Evolutionary conservation across 768 basidiomycete genomes (phyloP).

Genomic region (Ramaria sp.): DNA sequence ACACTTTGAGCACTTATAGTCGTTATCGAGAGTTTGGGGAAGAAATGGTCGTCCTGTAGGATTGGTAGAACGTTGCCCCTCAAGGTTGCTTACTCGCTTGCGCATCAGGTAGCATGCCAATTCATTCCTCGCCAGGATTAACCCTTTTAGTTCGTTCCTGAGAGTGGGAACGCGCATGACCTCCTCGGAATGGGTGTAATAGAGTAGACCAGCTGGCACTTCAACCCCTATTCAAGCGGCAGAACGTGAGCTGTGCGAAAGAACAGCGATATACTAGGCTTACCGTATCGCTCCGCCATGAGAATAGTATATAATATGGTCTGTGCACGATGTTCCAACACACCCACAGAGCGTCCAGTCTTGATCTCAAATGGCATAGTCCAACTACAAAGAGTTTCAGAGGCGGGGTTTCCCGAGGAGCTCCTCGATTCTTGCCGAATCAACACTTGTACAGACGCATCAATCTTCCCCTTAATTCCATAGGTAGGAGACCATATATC

Average conservation of each 20-base stretch:
- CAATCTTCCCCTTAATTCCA: slow-evolving; percentile 92
- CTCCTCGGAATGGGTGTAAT: slow-evolving; percentile 88
- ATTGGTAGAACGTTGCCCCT: neutral
- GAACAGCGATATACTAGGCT: slow-evolving; percentile 8
- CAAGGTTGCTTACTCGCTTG: slow-evolving; percentile 20
- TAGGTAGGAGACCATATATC: slow-evolving; percentile 96
- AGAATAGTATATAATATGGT: slow-evolving; percentile 95
- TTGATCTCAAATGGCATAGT: slow-evolving; percentile 90
- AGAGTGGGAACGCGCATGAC: slow-evolving; percentile 73
- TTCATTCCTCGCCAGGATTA: slow-evolving; percentile 77
- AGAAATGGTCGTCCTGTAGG: slow-evolving; percentile 42
- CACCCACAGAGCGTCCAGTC: slow-evolving; percentile 69
- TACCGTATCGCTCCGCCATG: slow-evolving; percentile 76
- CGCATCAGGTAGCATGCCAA: slow-evolving; percentile 69
- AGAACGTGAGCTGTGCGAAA: neutral
- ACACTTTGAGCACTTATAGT: slow-evolving; percentile 68
- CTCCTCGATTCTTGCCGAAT: slow-evolving; percentile 36
- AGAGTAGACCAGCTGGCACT: slow-evolving; percentile 76
- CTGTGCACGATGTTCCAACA: slow-evolving; percentile 93
- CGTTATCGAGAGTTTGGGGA: slow-evolving; percentile 80
- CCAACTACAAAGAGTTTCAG: slow-evolving; percentile 5
- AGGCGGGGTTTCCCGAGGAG: neutral
- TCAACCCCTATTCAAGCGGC: slow-evolving; percentile 37
- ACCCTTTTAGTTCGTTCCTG: slow-evolving; percentile 73
- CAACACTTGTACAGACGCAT: slow-evolving; percentile 71